Base-by-base conservation (phyloP, 1,139 yeast species). In the Suhomyces bokatorum region DNA sequence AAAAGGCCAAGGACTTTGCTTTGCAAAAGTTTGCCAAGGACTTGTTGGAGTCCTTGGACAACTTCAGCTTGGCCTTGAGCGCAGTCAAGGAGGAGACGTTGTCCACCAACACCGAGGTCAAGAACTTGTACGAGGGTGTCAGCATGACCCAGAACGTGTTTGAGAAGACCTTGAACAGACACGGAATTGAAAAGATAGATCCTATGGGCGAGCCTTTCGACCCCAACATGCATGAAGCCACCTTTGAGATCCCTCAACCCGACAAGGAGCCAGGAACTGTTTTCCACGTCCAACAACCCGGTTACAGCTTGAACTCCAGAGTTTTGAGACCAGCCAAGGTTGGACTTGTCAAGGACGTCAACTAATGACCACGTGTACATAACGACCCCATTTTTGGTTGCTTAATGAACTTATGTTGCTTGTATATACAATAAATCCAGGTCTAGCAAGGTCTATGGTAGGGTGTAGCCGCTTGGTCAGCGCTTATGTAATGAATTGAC, bases 291-390 rank as follows among this genome's bases (percentile, higher is more conserved):
- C 97, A 91, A 70, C 97, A 87, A 69, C 79, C 85, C 22, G 98
- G 98, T 39, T 91, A 85, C 73, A 81, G 86, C 48, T 78, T 89
- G 61, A 90, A 90, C 68, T 82, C 86, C 55, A 80, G 97, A 64
- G 96, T 90, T 37, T 78, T 91, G 63, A 83, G 98, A 70, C 96
- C 98, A 34, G 97, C 98, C 50, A 91, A 91, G 76, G 98, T 91
- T 56, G 97, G 98, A 57, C 81, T 91, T 61, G 97, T 90, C 55
- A 87, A 86, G 72, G 82, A 49, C 42, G 59, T 51, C 53, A 42
- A 36, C 16, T 42, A 31, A 42, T 36, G 43, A 35, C 40, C 40
- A 16, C 45, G 34, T 42, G 45, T 42, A 42, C 39, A 45, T 42
- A 42, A 39, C 35, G 46, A 45, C 41, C 39, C 16, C 33, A 27